phyloP scores from a whole-genome alignment of 2,329 filamentous ascomycete genomes.

The Paecilomyces sp. region DNA sequence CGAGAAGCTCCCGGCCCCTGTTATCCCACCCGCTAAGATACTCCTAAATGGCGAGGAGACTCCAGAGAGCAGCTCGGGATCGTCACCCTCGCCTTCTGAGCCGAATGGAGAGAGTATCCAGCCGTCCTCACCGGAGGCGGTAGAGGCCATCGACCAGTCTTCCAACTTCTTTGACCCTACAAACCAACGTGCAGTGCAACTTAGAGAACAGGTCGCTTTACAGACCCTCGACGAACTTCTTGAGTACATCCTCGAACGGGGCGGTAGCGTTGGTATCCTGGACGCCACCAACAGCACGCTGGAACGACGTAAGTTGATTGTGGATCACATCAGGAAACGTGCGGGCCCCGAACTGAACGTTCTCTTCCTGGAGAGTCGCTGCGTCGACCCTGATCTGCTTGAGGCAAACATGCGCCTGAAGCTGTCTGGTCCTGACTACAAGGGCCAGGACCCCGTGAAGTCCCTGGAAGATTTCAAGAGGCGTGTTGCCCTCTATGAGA shows the following conservation, averaged over 20 bases:
- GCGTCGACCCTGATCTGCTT: slow-evolving; percentile 72
- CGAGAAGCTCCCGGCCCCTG: slow-evolving; percentile 31
- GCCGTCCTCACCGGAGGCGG: slow-evolving; percentile 40
- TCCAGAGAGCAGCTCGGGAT: slow-evolving; percentile 14
- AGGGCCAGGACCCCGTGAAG: slow-evolving; percentile 78
- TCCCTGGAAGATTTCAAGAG: slow-evolving; percentile 88
- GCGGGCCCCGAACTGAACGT: slow-evolving; percentile 83
- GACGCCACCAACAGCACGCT: slow-evolving; percentile 97
- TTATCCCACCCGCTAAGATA: slow-evolving; percentile 46
- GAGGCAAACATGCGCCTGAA: slow-evolving; percentile 97
- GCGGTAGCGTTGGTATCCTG: slow-evolving; percentile 86
- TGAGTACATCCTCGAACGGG: slow-evolving; percentile 74
- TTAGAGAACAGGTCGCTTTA: slow-evolving; percentile 86
- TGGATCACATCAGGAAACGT: slow-evolving; percentile 71
- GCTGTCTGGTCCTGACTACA: slow-evolving; percentile 91
- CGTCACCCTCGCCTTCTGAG: slow-evolving; percentile 2
- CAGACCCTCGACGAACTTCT: slow-evolving; percentile 88
- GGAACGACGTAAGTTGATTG: slow-evolving; percentile 72
- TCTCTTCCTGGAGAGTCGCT: slow-evolving; percentile 91
- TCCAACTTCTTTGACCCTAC: slow-evolving; percentile 90
- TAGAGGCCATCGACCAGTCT: slow-evolving; percentile 73
- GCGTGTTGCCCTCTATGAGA: slow-evolving; percentile 87
- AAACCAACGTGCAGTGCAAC: slow-evolving; percentile 71
- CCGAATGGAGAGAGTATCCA: slow-evolving; percentile 6
- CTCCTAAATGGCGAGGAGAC: slow-evolving; percentile 50